Conservation (phyloP, 2,329 filamentous ascomycete genomes). For the Monosporascus sp. region DNA sequence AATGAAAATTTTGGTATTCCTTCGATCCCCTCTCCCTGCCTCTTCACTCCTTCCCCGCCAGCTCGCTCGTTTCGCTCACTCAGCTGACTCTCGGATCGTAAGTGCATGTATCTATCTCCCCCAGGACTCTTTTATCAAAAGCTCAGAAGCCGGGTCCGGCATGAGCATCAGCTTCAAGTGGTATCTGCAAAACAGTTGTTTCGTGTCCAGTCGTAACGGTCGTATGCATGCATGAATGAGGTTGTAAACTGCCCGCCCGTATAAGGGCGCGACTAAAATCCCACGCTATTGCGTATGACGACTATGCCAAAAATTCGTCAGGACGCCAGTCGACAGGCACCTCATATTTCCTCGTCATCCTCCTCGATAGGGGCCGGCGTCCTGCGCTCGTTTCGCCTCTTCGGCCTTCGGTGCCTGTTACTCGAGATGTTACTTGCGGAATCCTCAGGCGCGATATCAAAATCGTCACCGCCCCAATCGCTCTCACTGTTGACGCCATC, state of each 20-base stretch:
- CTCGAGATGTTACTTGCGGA: conserved; percentile 76
- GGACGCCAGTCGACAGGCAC: background rate
- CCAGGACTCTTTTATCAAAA: too few relatives aligned
- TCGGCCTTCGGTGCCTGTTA: conserved; percentile 61
- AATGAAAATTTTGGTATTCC: too few relatives aligned
- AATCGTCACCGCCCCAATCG: conserved; percentile 53
- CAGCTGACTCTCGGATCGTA: too few relatives aligned
- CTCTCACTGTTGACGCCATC: conserved; percentile 48
- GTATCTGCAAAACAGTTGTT: background rate
- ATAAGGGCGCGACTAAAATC: background rate
- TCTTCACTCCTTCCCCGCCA: too few relatives aligned
- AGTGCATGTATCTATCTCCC: too few relatives aligned
- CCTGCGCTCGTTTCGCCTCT: conserved; percentile 61
- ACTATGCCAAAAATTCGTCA: background rate
- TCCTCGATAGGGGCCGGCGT: conserved; percentile 71
- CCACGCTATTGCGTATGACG: background rate
- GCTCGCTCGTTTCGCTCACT: too few relatives aligned
- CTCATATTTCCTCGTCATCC: conserved; percentile 46
- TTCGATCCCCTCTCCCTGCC: too few relatives aligned
- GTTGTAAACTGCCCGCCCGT: background rate
- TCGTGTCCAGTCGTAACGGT: background rate
- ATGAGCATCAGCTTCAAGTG: background rate
- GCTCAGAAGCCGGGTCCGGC: too few relatives aligned
- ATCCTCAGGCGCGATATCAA: conserved; percentile 67
- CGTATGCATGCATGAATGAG: background rate